Evolutionary conservation across 345 rosid species (phyloP).

Genomic region (Citrus inodora): DNA sequence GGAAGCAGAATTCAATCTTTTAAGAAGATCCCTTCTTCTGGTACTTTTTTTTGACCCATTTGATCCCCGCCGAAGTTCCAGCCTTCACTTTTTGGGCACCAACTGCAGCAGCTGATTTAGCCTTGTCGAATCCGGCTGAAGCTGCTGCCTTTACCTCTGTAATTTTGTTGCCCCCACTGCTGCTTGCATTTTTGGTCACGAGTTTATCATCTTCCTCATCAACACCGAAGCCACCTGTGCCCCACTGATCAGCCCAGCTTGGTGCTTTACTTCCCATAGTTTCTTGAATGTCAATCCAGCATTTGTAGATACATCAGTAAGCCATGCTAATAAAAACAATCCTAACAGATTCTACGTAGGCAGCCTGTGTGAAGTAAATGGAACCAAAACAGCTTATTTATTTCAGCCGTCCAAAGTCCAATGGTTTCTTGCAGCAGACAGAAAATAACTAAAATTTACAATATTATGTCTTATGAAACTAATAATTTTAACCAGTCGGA

Average conservation of each 20-base stretch:
- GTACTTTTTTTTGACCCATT: constrained; percentile 22
- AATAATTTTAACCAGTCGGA: background rate
- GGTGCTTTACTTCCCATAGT: constrained; percentile 20
- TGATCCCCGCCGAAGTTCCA: constrained; percentile 20
- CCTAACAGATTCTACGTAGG: background rate
- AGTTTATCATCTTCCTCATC: constrained; percentile 10
- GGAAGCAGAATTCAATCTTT: background rate
- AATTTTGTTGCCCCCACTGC: constrained; percentile 10
- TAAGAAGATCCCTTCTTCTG: constrained; percentile 19
- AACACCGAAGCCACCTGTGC: background rate
- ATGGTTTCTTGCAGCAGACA: background rate
- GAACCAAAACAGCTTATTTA: background rate
- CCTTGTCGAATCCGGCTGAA: constrained; percentile 15
- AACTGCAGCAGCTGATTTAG: constrained; percentile 19
- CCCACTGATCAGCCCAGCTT: constrained; percentile 26
- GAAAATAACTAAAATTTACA: background rate
- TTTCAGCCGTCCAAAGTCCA: background rate
- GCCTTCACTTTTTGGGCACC: constrained; percentile 20
- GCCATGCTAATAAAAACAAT: background rate
- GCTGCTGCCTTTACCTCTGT: constrained; percentile 24
- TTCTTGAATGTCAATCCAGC: background rate
- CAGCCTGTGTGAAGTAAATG: background rate
- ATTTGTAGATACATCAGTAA: background rate
- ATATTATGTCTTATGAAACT: background rate
- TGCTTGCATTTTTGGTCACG: background rate